Evolutionary conservation across 1,284 basidiomycete genomes (phyloP), one percentile per base, ranked within the genome.

Genomic region (Moesziomyces sp.): DNA sequence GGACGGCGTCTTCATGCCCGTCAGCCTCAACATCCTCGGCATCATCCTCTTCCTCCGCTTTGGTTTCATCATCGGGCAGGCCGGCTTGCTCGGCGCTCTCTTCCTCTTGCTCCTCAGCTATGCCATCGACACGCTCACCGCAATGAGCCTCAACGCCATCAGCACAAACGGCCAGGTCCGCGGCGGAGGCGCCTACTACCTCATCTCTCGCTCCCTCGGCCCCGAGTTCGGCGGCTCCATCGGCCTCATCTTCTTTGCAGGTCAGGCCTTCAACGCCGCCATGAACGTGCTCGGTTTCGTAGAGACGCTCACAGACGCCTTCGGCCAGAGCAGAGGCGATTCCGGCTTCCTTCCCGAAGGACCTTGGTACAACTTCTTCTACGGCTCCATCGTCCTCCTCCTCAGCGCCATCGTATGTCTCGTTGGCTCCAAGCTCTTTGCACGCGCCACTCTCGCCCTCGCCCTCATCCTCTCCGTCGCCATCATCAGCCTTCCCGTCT

Each of bases 161-260:
- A 78, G 74, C 52, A 83, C 82, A 26, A 83, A 83, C 46, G 82
- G 82, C 11, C 81, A 83, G 54, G 82, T 83, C 49, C 66, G 82
- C 45, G 82, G 81, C 30, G 82, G 82, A 11, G 82, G 82, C 28
- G 81, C 81, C 30, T 83, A 83, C 67, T 83, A 83, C 42, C 77
- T 83, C 50, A 83, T 83, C 46, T 83, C 82, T 19, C 78, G 82
- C 44, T 78, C 79, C 5, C 74, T 83, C 28, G 82, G 82, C 23
- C 82, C 82, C 21, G 82, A 83, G 44, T 83, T 83, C 46, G 82
- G 82, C 44, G 82, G 82, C n/a, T 80, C 80, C 44, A 83, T 83
- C 45, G 82, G 82, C 14, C 71, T 83, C 35, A 76, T 83, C 53
- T 83, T 83, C 59, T 83, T 82, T 55, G 66, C 77, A 18, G 82